Base-by-base conservation (phyloP, 805 yeast species). In the Lipomyces anomalus region DNA sequence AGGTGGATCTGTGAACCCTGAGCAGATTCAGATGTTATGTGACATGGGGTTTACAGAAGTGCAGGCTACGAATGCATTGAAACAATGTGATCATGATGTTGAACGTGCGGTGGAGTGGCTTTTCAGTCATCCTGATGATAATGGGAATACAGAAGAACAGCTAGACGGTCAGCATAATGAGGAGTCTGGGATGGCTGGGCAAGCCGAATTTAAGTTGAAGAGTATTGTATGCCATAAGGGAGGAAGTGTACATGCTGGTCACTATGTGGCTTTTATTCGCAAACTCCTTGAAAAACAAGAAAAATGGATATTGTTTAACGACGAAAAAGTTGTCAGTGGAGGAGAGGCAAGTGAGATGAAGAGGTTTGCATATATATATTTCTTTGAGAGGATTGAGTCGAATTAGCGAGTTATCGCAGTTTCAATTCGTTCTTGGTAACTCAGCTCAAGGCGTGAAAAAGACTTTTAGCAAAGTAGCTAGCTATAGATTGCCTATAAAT, bases 91-190 rank as follows among this genome's bases (percentile, higher is more conserved):
- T 4, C 75, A 76, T 22, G 82, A 83, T 58, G 68, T 80, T 1
- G 89, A 84, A 56, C 75, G 76, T 1, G 84, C 97, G 3, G 83
- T 88, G 3, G 96, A 88, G 48, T 92, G 97, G 97, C 72, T 92
- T 4, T 92, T 92, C 60, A 67, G 67, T 21, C 75, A 90, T 59
- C 86, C 94, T 7, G 84, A 84, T 50, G 95, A 54, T 5, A 45
- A 47, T 5, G 50, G 46, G 6, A 40, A 52, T 4, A 55, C 44
- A 4, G 43, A 34, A 54, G 17, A 54, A 41, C 18, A 43, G 50
- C 24, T 65, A 61, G 42, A 51, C 43, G 4, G 36, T 34, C n/a
- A n/a, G n/a, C n/a, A n/a, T n/a, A n/a, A n/a, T n/a, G 21, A 54
- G 53, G 18, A 57, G 59, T 41, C 48, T 29, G 29, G 24, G 18